These are phyloP conservation scores for Suhomyces prunicola DNA, from an alignment of 805 yeast genomes.

Conservation along the genomic window DNA sequence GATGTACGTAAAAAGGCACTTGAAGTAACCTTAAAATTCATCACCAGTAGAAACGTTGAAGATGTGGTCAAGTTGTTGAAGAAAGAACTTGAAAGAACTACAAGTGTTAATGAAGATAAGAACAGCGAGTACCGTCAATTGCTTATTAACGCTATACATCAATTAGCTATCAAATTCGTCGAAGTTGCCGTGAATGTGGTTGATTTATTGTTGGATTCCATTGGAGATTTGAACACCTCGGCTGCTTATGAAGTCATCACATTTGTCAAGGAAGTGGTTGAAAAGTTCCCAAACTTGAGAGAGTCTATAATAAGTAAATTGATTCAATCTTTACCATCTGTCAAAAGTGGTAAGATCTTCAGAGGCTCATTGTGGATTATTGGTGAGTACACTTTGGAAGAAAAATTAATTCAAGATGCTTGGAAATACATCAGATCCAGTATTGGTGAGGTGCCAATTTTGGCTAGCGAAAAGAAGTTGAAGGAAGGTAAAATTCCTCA, in stretches of 20 bases:
- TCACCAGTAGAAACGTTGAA: slow-evolving; percentile 86
- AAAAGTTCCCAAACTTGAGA: slow-evolving; percentile 81
- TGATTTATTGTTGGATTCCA: slow-evolving; percentile 79
- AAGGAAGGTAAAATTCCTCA: slow-evolving; percentile 23
- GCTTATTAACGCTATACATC: slow-evolving; percentile 83
- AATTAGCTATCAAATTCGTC: slow-evolving; percentile 80
- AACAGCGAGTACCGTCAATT: slow-evolving; percentile 83
- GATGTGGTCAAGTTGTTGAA: slow-evolving; percentile 89
- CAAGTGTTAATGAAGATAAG: slow-evolving; percentile 72
- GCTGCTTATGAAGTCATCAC: slow-evolving; percentile 87
- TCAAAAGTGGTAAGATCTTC: slow-evolving; percentile 85
- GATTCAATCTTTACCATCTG: slow-evolving; percentile 55
- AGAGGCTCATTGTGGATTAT: slow-evolving; percentile 94
- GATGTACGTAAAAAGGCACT: slow-evolving; percentile 90
- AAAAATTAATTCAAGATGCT: slow-evolving; percentile 67
- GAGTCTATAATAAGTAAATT: slow-evolving; percentile 61
- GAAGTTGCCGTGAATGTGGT: slow-evolving; percentile 93
- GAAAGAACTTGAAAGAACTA: slow-evolving; percentile 80
- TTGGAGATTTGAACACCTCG: slow-evolving; percentile 76
- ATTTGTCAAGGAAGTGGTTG: slow-evolving; percentile 93
- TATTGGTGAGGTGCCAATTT: slow-evolving; percentile 88
- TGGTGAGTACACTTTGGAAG: slow-evolving; percentile 84
- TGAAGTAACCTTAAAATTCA: slow-evolving; percentile 74
- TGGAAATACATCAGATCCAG: slow-evolving; percentile 85
- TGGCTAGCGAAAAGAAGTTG: slow-evolving; percentile 62